These are phyloP conservation scores for Botrytis galanthina DNA, from an alignment of 2,329 filamentous ascomycete genomes.

Conservation along the genomic window DNA sequence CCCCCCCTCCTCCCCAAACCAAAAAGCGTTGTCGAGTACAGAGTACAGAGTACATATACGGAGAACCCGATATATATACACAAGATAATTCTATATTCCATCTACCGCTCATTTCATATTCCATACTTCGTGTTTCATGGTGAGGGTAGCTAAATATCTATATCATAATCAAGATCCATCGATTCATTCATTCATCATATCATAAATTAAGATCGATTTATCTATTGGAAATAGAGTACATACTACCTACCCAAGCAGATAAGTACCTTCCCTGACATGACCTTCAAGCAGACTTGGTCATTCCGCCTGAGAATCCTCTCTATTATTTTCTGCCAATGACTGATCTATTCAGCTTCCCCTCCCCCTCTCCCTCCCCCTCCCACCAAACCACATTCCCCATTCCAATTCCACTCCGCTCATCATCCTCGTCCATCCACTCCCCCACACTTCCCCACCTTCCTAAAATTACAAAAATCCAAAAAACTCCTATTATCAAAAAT, in stretches of 20 bases:
- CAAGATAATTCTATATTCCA: no score
- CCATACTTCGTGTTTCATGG: no score
- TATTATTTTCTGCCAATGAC: neutral
- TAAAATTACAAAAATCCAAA: slow-evolving; percentile 9
- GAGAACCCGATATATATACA: no score
- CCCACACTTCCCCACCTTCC: neutral
- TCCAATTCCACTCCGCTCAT: neutral
- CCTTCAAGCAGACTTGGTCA: neutral
- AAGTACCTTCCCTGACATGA: neutral
- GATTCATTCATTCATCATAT: neutral
- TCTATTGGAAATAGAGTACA: neutral
- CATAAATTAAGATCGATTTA: neutral
- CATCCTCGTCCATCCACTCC: neutral
- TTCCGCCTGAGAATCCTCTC: neutral
- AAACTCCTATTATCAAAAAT: neutral
- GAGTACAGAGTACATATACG: no score
- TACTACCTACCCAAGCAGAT: neutral
- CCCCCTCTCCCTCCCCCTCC: neutral
- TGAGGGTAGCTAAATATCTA: neutral
- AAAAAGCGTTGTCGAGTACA: no score
- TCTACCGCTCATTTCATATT: no score
- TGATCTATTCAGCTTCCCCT: neutral
- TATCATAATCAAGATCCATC: neutral
- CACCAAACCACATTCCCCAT: neutral
- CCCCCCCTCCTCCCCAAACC: no score